These are phyloP conservation scores for Coprinopsis strossmayeri DNA, from an alignment of 768 basidiomycete species.

Conservation along the genomic window DNA sequence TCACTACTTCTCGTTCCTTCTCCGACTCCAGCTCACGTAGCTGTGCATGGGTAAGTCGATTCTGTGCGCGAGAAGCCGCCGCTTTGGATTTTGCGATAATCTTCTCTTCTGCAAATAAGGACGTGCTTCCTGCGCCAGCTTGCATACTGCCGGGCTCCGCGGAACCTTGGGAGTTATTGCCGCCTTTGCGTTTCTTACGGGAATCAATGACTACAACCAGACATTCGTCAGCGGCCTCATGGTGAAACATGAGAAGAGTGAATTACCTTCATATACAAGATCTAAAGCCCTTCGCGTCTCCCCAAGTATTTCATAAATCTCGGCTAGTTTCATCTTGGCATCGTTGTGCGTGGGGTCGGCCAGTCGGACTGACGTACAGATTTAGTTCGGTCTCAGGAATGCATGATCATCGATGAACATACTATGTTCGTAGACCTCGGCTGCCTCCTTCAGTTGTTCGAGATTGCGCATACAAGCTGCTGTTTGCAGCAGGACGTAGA, in stretches of 20 bases:
- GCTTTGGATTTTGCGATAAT: conserved; percentile 27
- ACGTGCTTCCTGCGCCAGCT: conserved; percentile 23
- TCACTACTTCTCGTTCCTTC: conserved; percentile 58
- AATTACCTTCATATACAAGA: conserved; percentile 73
- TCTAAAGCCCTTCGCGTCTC: conserved; percentile 78
- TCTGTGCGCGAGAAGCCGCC: conserved; percentile 26
- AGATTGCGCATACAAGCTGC: conserved; percentile 77
- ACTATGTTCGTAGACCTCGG: conserved; percentile 83
- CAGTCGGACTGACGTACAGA: conserved; percentile 50
- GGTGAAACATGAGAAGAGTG: neutral
- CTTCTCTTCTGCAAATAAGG: conserved; percentile 62
- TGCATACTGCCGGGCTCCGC: conserved; percentile 2
- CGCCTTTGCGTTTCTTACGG: conserved; percentile 39
- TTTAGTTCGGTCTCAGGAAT: neutral
- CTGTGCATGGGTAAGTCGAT: conserved; percentile 51
- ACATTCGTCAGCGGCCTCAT: neutral
- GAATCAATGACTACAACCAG: conserved; percentile 47
- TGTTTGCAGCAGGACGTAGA: conserved; percentile 68
- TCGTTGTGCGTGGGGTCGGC: conserved; percentile 74
- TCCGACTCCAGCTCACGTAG: conserved; percentile 56
- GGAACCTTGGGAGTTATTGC: conserved; percentile 3
- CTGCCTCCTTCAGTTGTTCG: conserved; percentile 69
- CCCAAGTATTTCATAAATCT: conserved; percentile 80
- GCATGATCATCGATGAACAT: conserved; percentile 15
- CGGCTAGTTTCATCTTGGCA: conserved; percentile 85